phyloP scores from a whole-genome alignment of 169 alveolate species.

The Cyclospora cayetanensis region DNA sequence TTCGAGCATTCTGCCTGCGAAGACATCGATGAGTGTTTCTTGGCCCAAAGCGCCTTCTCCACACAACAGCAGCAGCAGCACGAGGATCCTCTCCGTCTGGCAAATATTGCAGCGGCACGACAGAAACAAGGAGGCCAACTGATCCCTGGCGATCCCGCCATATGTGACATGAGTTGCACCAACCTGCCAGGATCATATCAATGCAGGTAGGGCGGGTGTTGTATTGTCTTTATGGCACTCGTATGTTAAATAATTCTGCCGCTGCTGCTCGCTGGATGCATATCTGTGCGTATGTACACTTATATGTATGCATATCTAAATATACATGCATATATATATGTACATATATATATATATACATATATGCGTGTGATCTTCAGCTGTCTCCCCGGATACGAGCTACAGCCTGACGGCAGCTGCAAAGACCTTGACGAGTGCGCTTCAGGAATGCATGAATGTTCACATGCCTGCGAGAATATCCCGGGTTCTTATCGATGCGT shows the following conservation, averaged over 20 bases:
- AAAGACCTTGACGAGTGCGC: constrained; percentile 33
- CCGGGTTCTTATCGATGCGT: constrained; percentile 74
- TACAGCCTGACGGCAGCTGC: constrained; percentile 37
- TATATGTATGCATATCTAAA: neutral
- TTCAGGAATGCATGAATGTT: neutral
- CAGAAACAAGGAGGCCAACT: neutral
- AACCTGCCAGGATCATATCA: neutral
- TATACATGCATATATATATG: neutral
- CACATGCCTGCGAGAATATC: constrained; percentile 70
- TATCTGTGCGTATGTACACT: neutral
- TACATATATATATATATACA: neutral
- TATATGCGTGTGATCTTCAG: constrained; percentile 10
- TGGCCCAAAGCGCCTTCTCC: neutral
- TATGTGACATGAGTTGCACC: neutral
- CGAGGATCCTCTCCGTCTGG: neutral
- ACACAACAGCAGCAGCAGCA: constrained; percentile 6
- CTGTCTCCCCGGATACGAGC: constrained; percentile 29
- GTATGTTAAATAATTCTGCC: neutral
- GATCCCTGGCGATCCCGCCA: constrained; percentile 10
- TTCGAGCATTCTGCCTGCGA: constrained; percentile 62
- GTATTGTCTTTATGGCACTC: neutral
- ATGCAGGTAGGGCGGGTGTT: neutral
- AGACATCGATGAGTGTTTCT: constrained; percentile 70
- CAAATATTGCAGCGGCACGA: neutral
- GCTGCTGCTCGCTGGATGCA: neutral